These are phyloP conservation scores for Sarocladium brachiariae DNA, from an alignment of 2,329 filamentous ascomycete genomes.

Conservation along the genomic window DNA sequence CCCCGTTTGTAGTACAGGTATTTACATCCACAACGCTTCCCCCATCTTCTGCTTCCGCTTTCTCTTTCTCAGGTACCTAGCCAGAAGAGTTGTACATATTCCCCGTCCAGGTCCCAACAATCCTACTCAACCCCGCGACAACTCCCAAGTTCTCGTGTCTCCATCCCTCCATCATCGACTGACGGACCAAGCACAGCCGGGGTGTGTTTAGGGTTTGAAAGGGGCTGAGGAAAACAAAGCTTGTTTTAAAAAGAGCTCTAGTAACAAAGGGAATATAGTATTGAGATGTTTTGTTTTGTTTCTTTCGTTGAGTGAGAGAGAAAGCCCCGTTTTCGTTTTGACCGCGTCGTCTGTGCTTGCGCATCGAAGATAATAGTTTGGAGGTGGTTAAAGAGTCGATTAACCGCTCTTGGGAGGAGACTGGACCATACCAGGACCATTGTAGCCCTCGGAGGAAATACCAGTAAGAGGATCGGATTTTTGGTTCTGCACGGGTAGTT, in stretches of 20 bases:
- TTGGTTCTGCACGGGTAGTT: conserved; percentile 53
- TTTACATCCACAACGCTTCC: conserved; percentile 36
- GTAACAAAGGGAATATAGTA: conserved; percentile 13
- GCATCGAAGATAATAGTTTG: conserved; percentile 4
- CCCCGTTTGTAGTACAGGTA: conserved; percentile 36
- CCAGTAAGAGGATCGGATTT: conserved; percentile 82
- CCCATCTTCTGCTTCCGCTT: neutral
- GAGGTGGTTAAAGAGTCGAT: conserved; percentile 19
- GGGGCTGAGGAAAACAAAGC: neutral
- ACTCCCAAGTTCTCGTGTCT: neutral
- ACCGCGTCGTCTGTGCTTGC: conserved; percentile 10
- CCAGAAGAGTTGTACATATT: neutral
- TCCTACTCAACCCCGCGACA: neutral
- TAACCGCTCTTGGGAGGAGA: conserved; percentile 49
- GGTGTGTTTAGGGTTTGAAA: neutral
- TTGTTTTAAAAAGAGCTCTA: conserved; percentile 10
- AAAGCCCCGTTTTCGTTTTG: neutral
- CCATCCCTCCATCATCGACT: neutral
- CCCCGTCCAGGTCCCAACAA: neutral
- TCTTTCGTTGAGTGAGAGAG: neutral
- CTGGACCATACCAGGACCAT: conserved; percentile 73
- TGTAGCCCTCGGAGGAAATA: conserved; percentile 71
- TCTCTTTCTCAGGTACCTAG: neutral
- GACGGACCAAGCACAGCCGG: conserved; percentile 8
- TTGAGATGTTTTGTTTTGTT: neutral